A percentile compares a stretch with the other conserved stretches of the same genome.
phyloP scores from a whole-genome alignment of 1,139 yeast genomes.

The Yamadazyma friedrichii region DNA sequence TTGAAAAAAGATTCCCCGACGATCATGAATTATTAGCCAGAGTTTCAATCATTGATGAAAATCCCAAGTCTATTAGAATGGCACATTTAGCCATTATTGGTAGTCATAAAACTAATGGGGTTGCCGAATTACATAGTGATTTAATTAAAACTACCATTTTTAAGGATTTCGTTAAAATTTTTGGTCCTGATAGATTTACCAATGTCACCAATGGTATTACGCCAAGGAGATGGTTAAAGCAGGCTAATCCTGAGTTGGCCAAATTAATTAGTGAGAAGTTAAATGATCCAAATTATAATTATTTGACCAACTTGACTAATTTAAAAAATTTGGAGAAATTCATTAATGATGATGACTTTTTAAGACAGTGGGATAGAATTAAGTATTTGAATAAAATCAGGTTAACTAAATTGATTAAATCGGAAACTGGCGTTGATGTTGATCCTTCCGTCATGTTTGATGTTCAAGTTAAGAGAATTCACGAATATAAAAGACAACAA shows the following conservation, averaged over 20 bases:
- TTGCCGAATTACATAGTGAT: conserved; percentile 92
- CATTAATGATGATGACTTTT: conserved; percentile 68
- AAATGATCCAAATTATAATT: conserved; percentile 62
- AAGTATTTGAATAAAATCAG: conserved; percentile 69
- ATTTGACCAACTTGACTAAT: conserved; percentile 64
- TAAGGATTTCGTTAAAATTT: conserved; percentile 82
- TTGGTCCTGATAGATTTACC: conserved; percentile 79
- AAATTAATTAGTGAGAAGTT: conserved; percentile 68
- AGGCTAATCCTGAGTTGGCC: conserved; percentile 84
- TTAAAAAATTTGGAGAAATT: conserved; percentile 68
- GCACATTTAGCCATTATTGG: conserved; percentile 90
- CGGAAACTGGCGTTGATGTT: conserved; percentile 65
- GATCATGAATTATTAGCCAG: conserved; percentile 63
- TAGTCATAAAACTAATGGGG: conserved; percentile 92
- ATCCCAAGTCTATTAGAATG: conserved; percentile 85
- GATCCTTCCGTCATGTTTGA: conserved; percentile 80
- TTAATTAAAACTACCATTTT: conserved; percentile 86
- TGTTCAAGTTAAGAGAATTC: conserved; percentile 91
- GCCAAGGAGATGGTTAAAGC: conserved; percentile 95
- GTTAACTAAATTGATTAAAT: conserved; percentile 68
- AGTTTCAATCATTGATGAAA: conserved; percentile 85
- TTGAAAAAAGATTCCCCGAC: conserved; percentile 72
- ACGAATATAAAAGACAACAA: conserved; percentile 95
- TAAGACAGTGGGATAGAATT: conserved; percentile 66
- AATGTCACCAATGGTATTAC: conserved; percentile 95